These are phyloP conservation scores for Penicillium sp. DNA, from an alignment of 2,329 filamentous ascomycete species.

Conservation along the genomic window DNA sequence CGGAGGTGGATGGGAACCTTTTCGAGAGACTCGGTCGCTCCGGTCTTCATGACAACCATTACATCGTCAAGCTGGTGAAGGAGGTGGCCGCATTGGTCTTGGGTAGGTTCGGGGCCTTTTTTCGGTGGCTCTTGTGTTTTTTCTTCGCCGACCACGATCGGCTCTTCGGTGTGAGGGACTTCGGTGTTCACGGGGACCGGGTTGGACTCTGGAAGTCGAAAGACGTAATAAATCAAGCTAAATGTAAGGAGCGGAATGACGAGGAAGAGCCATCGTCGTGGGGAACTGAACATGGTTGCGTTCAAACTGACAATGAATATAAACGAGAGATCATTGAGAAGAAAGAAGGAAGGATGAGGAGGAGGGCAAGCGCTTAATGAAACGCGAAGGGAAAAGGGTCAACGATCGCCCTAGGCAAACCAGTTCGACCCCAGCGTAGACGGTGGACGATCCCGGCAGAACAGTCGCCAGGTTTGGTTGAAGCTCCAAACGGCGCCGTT, in stretches of 20 bases:
- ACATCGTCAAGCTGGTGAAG: conserved; percentile 26
- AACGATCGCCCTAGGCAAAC: conserved; percentile 13
- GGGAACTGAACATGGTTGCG: conserved; percentile 23
- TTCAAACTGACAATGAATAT: conserved; percentile 1
- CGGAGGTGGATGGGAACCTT: conserved; percentile 32
- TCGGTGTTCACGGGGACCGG: conserved; percentile 3
- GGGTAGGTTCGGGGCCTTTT: background rate
- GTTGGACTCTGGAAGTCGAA: conserved; percentile 11
- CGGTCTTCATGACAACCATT: conserved; percentile 31
- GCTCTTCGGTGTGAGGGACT: conserved; percentile 6
- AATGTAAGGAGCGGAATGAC: conserved; percentile 25
- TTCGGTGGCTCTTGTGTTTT: conserved; percentile 3
- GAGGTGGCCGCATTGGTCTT: conserved; percentile 19
- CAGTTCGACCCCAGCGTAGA: conserved; percentile 8
- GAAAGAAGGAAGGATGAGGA: conserved; percentile 1
- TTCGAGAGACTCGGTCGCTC: conserved; percentile 30
- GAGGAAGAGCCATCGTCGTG: conserved; percentile 27
- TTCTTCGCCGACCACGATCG: conserved; percentile 2
- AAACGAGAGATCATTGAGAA: conserved; percentile 7
- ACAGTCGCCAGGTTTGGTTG: conserved; percentile 14
- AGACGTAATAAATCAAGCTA: conserved; percentile 20
- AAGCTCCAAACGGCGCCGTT: conserved; percentile 2
- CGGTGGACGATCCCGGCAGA: conserved; percentile 18
- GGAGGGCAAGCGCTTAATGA: conserved; percentile 9
- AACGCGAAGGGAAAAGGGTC: conserved; percentile 14